A percentile compares a stretch with the other conserved stretches of the same genome.
These are phyloP conservation scores for Centella asiatica DNA, from an alignment of 129 eudicot species.

Conservation along the genomic window DNA sequence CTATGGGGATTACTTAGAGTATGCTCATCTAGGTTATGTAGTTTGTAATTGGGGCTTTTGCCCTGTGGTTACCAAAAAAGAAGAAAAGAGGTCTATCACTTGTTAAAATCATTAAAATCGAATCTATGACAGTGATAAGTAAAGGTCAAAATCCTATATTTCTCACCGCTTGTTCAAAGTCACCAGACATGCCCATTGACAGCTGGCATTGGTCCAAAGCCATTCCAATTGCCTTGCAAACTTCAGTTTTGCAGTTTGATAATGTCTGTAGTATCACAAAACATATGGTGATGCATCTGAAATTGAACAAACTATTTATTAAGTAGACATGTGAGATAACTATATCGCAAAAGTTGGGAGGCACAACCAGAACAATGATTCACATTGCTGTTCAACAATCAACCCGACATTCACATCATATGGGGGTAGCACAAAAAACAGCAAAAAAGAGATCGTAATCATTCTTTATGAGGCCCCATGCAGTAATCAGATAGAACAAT, in stretches of 20 bases:
- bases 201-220: constrained; percentile 61
- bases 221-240: constrained; percentile 75
- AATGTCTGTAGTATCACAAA: constrained; percentile 43
- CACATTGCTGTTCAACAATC: background rate
- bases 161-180: constrained; percentile 88
- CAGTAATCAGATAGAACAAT: background rate
- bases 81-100: background rate
- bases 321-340: background rate
- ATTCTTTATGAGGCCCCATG: background rate
- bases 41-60: too few species aligned
- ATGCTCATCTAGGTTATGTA: too few species aligned
- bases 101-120: background rate
- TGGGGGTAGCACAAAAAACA: background rate
- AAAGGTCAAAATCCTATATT: background rate
- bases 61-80: background rate
- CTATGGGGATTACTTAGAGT: too few species aligned
- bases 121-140: background rate
- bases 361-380: background rate
- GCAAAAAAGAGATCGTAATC: background rate
- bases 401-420: background rate
- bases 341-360: background rate
- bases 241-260: constrained; percentile 60
- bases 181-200: constrained; percentile 99
- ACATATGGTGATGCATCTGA: constrained; percentile 11
- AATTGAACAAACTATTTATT: background rate